These are phyloP conservation scores for Stephania yunnanensis DNA, from an alignment of 164 flowering plant species.

Conservation along the genomic window DNA sequence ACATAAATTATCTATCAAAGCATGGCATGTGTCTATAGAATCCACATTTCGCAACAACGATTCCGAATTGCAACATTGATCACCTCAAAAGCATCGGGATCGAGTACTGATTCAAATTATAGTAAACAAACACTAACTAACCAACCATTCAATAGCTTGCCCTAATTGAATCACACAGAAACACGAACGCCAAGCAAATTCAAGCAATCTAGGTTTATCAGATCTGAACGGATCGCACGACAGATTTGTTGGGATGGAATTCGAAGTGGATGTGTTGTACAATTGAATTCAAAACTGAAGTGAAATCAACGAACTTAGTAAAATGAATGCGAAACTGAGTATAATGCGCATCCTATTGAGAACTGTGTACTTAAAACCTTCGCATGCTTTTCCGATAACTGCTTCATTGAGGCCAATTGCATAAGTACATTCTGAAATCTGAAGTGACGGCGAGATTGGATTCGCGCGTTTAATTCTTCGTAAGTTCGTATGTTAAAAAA, in stretches of 20 bases:
- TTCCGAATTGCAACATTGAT: neutral
- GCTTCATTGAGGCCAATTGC: conserved; percentile 34
- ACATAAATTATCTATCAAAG: neutral
- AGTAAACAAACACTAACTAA: neutral
- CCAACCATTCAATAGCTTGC: neutral
- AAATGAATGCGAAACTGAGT: neutral
- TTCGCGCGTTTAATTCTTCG: neutral
- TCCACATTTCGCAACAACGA: neutral
- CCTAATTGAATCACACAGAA: neutral
- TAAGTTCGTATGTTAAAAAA: neutral
- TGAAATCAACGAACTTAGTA: neutral
- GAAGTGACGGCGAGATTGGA: conserved; percentile 1
- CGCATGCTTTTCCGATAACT: neutral
- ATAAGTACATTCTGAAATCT: conserved; percentile 18
- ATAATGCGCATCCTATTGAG: neutral
- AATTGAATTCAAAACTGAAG: neutral
- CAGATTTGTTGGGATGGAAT: neutral
- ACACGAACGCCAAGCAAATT: neutral
- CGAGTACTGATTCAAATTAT: neutral
- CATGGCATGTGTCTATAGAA: neutral
- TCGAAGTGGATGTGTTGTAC: neutral
- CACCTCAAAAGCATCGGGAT: neutral
- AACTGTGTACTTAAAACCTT: neutral
- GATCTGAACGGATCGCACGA: neutral
- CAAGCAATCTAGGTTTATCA: neutral